Evolutionary conservation across 108 stramenopile species (phyloP), one percentile per base, ranked within the genome.

Genomic region (Nitzschia inconspicua): DNA sequence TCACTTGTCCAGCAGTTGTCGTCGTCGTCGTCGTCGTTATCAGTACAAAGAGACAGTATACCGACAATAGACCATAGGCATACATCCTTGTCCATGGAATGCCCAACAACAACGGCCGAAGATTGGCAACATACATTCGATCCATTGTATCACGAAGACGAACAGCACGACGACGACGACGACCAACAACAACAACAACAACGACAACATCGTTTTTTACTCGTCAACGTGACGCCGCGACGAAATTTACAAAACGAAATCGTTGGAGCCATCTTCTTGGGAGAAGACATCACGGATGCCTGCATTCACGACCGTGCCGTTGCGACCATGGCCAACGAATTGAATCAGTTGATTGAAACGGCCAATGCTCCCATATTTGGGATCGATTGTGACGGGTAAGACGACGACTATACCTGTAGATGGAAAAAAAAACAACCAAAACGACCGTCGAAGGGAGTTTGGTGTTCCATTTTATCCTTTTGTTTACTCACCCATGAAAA

Each of bases 311-410:
- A 83, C 35, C 56, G 63, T 24, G 82, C 75, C 13, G 70, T 72
- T 18, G 66, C 50, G 0, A 44, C 72, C 2, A 66, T 73, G 66
- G 72, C 75, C 11, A 43, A 64, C 4, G 83, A 84, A 44, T 40
- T 85, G 28, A 56, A 73, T 0, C 66, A 65, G 43, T 42, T 85
- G 20, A 84, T 91, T 65, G 86, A 87, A 34, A 72, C 74, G 5
- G 80, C 89, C 14, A 86, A 86, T 57, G 83, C 81, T 20, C 82
- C 84, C 3, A 82, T 87, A 51, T 91, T 87, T 57, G 86, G 86
- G 1, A 78, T 87, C 30, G 82, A 85, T 59, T 49, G 36, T 30
- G 53, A 74, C 9, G 86, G 80, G 58, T 65, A 51, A 54, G 78
- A 82, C 0, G n/a, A n/a, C n/a, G n/a, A n/a, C n/a, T n/a, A n/a